phyloP scores from a whole-genome alignment of 192 early-diverging fungal species.

The Globomyces pollinis-pini region DNA sequence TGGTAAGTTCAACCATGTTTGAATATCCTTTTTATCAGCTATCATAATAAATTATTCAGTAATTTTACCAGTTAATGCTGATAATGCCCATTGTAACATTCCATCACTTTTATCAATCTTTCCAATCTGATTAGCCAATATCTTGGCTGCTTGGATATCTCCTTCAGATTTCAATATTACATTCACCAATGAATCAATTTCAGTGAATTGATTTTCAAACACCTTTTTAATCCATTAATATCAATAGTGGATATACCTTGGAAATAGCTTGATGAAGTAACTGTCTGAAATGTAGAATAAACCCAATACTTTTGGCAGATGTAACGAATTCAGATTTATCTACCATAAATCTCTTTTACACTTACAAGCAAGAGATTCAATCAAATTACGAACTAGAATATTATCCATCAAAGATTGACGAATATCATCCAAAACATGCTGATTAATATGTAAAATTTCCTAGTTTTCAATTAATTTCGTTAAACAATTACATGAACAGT shows the following conservation, averaged over 20 bases:
- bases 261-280: not conserved
- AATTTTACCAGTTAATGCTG: not conserved
- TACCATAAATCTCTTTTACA: too few relatives aligned
- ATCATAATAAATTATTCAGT: too few relatives aligned
- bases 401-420: too few relatives aligned
- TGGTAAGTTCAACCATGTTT: slow-evolving; percentile 18
- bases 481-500: not conserved
- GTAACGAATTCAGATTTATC: not conserved
- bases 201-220: not conserved
- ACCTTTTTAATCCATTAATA: not conserved
- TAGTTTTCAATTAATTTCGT: slow-evolving; percentile 3
- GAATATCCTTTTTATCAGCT: not conserved
- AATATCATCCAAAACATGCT: too few relatives aligned
- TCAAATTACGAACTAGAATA: too few relatives aligned
- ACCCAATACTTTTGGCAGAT: not conserved
- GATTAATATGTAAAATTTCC: not conserved
- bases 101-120: not conserved
- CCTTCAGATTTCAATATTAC: not conserved
- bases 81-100: slow-evolving; percentile 8
- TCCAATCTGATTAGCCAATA: slow-evolving; percentile 7
- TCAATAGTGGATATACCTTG: too few relatives aligned
- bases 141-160: not conserved
- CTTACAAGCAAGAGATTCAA: too few relatives aligned
- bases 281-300: not conserved
- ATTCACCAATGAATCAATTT: not conserved